Base-by-base conservation (phyloP, 2,329 filamentous ascomycete species). In the Amesomyces nigricolor region DNA sequence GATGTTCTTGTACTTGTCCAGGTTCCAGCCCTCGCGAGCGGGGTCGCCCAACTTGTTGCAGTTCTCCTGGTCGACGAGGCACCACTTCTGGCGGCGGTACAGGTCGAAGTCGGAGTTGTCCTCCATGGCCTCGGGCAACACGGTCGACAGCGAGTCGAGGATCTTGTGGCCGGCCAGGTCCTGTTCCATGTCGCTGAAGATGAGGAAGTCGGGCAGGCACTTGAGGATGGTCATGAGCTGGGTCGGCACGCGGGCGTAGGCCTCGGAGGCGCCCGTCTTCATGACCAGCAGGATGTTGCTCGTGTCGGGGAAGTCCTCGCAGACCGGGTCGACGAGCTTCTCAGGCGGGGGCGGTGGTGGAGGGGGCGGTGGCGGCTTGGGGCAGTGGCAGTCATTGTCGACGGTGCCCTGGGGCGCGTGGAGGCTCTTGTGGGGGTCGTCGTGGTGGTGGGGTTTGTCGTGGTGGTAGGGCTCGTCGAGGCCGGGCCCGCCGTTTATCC, bases 1-100 rank as follows among this genome's bases (percentile, higher is more conserved):
- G 45, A 82, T 70, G 64, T 81, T 82, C 67, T 84, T 84, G 70
- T 81, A 84, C 68, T 82, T 83, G 70, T 84, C 81, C 39, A 84
- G 66, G 16, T 70, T 72, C 81, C 80, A 83, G 1, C 72, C 73
- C 19, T 73, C 68, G n/a, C 62, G 38, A 37, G 64, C 56, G 46
- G 62, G 64, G 5, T 67, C 54, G 11, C 61, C 60, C 13, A 68
- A 62, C 38, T 62, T 70, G 57, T 72, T 72, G 60, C 78, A 76
- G 51, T 72, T 73, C 43, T 74, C 73, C 45, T 76, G 73, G 37
- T 75, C 72, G 49, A 72, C 65, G 26, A 70, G 67, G 58, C 78
- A 80, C 43, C 72, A 65, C 47, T 75, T 64, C 63, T 78, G 76
- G 22, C 69, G 70, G 11, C 66, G 67, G 59, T 78, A 78, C 10